A percentile compares a stretch with the other conserved stretches of the same genome.
Conservation (phyloP, 371 early-diverging fungal species). For the Mortierella sp. region DNA sequence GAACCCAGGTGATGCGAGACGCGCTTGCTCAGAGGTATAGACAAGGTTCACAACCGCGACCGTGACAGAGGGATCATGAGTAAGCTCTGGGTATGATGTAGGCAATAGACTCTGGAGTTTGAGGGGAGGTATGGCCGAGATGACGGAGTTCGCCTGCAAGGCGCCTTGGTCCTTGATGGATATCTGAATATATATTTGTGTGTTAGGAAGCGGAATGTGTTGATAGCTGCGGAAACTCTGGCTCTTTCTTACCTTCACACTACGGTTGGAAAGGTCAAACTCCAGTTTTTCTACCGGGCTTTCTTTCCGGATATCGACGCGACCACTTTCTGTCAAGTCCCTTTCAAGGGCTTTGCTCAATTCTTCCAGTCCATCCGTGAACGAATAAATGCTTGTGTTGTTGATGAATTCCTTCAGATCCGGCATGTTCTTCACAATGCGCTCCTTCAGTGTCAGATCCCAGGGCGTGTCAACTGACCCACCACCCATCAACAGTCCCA, state of each 20-base stretch:
- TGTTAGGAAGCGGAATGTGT: too few species aligned
- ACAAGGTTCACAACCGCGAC: conserved; percentile 93
- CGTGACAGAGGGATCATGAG: conserved; percentile 74
- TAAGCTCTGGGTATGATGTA: conserved; percentile 32
- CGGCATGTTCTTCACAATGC: conserved; percentile 58
- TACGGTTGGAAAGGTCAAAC: conserved; percentile 26
- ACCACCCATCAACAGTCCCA: conserved; percentile 59
- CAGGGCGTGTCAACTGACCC: conserved; percentile 48
- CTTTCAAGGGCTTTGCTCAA: conserved; percentile 67
- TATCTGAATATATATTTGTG: too few species aligned
- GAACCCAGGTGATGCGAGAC: conserved; percentile 72
- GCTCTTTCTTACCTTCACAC: conserved; percentile 59
- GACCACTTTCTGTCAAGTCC: conserved; percentile 59
- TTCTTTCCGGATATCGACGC: conserved; percentile 65
- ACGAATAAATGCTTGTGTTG: conserved; percentile 80
- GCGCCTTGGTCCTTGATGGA: conserved; percentile 46
- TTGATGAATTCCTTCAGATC: conserved; percentile 72
- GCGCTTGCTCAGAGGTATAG: conserved; percentile 56
- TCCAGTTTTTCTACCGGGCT: conserved; percentile 57
- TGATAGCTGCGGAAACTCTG: too few species aligned
- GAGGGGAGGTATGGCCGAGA: conserved; percentile 77
- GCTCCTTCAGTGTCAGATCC: conserved; percentile 48
- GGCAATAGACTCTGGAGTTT: conserved; percentile 47
- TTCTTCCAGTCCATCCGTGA: conserved; percentile 82
- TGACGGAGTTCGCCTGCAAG: conserved; percentile 65